Evolutionary conservation across 164 flowering plant species (phyloP).

Genomic region (Magnolia sinica): DNA sequence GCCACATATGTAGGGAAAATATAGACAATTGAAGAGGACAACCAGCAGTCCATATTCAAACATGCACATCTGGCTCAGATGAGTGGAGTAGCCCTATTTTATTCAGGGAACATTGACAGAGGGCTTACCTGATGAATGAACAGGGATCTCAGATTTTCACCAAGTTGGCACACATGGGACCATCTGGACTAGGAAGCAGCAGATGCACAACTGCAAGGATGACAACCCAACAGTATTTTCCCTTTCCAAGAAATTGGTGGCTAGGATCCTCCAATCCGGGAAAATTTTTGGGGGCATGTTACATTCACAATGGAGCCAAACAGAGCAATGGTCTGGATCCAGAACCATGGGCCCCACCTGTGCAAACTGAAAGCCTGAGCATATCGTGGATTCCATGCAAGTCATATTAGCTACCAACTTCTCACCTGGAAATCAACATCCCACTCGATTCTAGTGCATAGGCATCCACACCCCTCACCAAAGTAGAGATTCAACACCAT

Average conservation of each 20-base stretch:
- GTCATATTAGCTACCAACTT: neutral
- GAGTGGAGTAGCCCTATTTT: neutral
- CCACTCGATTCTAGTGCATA: conserved; percentile 39
- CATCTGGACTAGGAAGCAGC: neutral
- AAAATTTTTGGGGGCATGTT: neutral
- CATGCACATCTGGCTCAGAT: neutral
- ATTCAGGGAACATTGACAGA: neutral
- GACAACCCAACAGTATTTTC: too few species aligned
- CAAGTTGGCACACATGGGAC: neutral
- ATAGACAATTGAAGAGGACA: neutral
- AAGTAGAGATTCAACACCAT: conserved; percentile 64
- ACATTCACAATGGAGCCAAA: neutral
- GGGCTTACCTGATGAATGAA: neutral
- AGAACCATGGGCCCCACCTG: neutral
- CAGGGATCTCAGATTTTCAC: neutral
- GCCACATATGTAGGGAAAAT: neutral
- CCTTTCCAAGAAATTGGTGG: neutral
- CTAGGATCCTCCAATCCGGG: neutral
- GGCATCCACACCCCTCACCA: conserved; percentile 75
- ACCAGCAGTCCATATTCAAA: neutral
- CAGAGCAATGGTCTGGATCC: neutral
- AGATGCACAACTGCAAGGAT: too few species aligned
- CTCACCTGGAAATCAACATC: conserved; percentile 79
- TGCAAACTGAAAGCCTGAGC: neutral
- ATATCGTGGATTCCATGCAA: neutral